phyloP scores from a whole-genome alignment of 2,329 filamentous ascomycete genomes.

The Fusarium falciforme region DNA sequence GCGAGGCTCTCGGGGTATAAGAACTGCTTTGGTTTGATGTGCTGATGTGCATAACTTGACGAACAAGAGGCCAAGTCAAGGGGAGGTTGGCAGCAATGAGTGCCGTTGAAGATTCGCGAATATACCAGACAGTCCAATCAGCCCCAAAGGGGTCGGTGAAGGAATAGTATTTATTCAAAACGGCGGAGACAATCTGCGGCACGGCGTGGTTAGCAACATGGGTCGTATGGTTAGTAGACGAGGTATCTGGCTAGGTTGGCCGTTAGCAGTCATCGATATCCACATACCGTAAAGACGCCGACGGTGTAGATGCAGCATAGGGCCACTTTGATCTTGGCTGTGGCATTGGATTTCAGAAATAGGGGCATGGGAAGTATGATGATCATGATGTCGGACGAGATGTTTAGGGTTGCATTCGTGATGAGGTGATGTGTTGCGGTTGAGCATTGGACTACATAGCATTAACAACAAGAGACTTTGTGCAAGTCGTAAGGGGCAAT shows the following conservation, averaged over 20 bases:
- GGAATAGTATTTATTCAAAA: slow-evolving; percentile 3
- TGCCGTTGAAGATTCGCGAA: slow-evolving; percentile 2
- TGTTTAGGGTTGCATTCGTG: background rate
- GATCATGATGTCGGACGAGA: background rate
- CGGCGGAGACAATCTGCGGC: background rate
- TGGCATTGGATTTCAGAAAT: background rate
- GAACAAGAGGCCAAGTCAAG: slow-evolving; percentile 3
- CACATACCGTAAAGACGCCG: background rate
- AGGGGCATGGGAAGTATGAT: background rate
- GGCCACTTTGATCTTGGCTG: background rate
- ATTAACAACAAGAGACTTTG: background rate
- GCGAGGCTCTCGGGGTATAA: background rate
- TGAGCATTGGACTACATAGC: background rate
- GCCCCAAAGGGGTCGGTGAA: background rate
- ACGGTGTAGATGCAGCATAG: background rate
- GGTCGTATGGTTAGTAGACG: background rate
- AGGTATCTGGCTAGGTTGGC: too few relatives aligned
- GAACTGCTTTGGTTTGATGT: background rate
- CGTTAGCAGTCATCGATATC: background rate
- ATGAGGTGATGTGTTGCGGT: background rate
- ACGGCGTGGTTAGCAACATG: background rate
- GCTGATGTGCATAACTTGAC: background rate
- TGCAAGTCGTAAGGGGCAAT: background rate
- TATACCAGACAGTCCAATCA: slow-evolving; percentile 7
- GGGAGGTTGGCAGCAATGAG: slow-evolving; percentile 9